These are phyloP conservation scores for Fusarium miscanthi DNA, from an alignment of 2,329 filamentous ascomycete species.

Conservation along the genomic window DNA sequence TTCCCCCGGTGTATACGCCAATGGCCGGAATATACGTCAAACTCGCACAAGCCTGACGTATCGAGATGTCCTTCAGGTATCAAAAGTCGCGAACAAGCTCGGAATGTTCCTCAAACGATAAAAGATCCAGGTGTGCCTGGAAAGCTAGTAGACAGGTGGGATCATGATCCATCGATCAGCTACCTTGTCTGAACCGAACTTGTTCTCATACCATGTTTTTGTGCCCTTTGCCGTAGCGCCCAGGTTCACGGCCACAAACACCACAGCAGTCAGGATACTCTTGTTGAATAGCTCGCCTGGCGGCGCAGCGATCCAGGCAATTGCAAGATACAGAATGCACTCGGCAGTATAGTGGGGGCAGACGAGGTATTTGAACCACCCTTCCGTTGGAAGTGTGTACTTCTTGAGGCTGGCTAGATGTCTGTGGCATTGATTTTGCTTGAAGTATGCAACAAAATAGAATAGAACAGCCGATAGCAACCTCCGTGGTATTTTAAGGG, in stretches of 20 bases:
- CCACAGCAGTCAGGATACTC: constrained; percentile 75
- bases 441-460: constrained; percentile 75
- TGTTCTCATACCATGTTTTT: constrained; percentile 79
- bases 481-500: constrained; percentile 39
- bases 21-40: constrained; percentile 66
- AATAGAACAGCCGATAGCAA: constrained; percentile 63
- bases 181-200: constrained; percentile 76
- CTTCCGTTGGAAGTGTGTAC: constrained; percentile 82
- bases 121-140: constrained; percentile 34
- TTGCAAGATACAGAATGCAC: constrained; percentile 82
- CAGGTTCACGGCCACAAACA: constrained; percentile 83
- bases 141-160: constrained; percentile 69
- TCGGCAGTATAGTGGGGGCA: constrained; percentile 95
- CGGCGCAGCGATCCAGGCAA: constrained; percentile 81
- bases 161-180: constrained; percentile 79
- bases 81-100: constrained; percentile 76
- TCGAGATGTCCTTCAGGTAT: constrained; percentile 86
- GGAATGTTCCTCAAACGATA: constrained; percentile 60
- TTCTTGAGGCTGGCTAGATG: constrained; percentile 78
- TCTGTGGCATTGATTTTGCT: constrained; percentile 80
- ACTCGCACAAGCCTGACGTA: constrained; percentile 81
- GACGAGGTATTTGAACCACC: constrained; percentile 77
- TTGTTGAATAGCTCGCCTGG: constrained; percentile 72
- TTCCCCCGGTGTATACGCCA: constrained; percentile 56
- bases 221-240: constrained; percentile 84